Evolutionary conservation across 2,329 filamentous ascomycete genomes (phyloP).

Genomic region (Neodidymelliopsis sp.): DNA sequence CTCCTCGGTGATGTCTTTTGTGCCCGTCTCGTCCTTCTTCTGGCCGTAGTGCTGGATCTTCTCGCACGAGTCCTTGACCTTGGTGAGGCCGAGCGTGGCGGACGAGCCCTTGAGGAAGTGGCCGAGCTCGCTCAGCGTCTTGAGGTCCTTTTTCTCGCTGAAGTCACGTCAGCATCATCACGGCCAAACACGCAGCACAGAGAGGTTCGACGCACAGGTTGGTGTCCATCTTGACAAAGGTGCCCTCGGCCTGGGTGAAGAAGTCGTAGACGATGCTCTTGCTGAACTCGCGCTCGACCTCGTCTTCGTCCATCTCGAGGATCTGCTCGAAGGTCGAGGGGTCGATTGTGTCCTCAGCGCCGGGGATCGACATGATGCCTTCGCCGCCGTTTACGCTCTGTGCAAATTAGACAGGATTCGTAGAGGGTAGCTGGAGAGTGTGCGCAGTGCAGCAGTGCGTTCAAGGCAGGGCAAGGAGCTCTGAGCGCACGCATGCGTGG

Average conservation of each 20-base stretch:
- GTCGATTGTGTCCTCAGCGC: conserved; percentile 81
- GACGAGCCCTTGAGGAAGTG: conserved; percentile 98
- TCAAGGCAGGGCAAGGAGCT: neutral
- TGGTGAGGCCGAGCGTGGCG: conserved; percentile 87
- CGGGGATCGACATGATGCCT: conserved; percentile 57
- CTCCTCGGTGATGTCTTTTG: conserved; percentile 69
- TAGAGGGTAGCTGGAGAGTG: too few species aligned
- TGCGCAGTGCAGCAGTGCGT: conserved; percentile 3
- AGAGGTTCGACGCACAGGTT: conserved; percentile 72
- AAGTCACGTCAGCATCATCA: conserved; percentile 11
- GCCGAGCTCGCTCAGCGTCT: conserved; percentile 80
- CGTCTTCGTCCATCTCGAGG: conserved; percentile 96
- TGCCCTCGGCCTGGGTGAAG: conserved; percentile 88
- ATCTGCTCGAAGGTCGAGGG: conserved; percentile 87
- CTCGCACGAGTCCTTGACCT: conserved; percentile 92
- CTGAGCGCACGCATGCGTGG: conserved; percentile 16
- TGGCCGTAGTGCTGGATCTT: conserved; percentile 95
- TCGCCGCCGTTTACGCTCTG: conserved; percentile 36
- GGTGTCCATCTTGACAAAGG: conserved; percentile 83
- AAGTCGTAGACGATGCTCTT: conserved; percentile 88
- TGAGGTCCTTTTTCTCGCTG: conserved; percentile 73
- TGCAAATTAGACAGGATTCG: conserved; percentile 18
- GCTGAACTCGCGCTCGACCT: conserved; percentile 86
- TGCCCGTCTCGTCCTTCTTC: conserved; percentile 79
- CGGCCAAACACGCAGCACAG: neutral